Evolutionary conservation across 2,329 filamentous ascomycete species (phyloP).

Genomic region (Drechslera avenae): DNA sequence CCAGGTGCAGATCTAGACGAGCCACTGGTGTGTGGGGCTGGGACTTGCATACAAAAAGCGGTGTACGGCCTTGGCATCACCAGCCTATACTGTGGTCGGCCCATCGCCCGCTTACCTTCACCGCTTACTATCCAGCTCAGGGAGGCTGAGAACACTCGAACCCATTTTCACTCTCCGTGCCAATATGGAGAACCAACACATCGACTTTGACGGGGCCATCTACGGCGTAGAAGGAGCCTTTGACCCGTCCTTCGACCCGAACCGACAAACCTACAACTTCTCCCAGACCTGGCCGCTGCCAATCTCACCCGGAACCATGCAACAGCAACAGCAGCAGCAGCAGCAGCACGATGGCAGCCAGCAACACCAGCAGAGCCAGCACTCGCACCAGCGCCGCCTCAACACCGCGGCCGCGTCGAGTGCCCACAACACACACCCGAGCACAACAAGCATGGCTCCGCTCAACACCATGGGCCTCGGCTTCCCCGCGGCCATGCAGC

Average conservation of each 20-base stretch:
- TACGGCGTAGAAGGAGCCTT: slow-evolving; percentile 47
- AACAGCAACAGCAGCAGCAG: slow-evolving; percentile 27
- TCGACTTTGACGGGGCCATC: slow-evolving; percentile 45
- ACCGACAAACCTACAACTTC: slow-evolving; percentile 39
- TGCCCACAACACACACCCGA: slow-evolving; percentile 25
- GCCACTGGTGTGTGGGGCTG: slow-evolving; percentile 20
- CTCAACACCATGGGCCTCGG: slow-evolving; percentile 41
- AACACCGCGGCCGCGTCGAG: slow-evolving; percentile 36
- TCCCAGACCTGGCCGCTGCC: slow-evolving; percentile 48
- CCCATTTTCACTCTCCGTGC: slow-evolving; percentile 26
- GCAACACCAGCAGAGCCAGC: slow-evolving; percentile 26
- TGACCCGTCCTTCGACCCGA: slow-evolving; percentile 46
- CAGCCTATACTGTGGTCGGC: slow-evolving; percentile 18
- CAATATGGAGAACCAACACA: slow-evolving; percentile 52
- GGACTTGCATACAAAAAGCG: slow-evolving; percentile 17
- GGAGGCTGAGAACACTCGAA: slow-evolving; percentile 42
- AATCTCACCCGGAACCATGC: slow-evolving; percentile 44
- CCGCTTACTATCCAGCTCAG: slow-evolving; percentile 41
- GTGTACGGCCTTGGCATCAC: slow-evolving; percentile 18
- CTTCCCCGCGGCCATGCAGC: slow-evolving; percentile 42
- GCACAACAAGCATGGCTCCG: slow-evolving; percentile 41
- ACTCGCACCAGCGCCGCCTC: slow-evolving; percentile 35
- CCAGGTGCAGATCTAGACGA: slow-evolving; percentile 16
- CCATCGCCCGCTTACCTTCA: slow-evolving; percentile 33
- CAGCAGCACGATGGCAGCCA: slow-evolving; percentile 21